These are phyloP conservation scores for Sequoiadendron giganteum DNA, from an alignment of 75 land plant species.

Conservation along the genomic window DNA sequence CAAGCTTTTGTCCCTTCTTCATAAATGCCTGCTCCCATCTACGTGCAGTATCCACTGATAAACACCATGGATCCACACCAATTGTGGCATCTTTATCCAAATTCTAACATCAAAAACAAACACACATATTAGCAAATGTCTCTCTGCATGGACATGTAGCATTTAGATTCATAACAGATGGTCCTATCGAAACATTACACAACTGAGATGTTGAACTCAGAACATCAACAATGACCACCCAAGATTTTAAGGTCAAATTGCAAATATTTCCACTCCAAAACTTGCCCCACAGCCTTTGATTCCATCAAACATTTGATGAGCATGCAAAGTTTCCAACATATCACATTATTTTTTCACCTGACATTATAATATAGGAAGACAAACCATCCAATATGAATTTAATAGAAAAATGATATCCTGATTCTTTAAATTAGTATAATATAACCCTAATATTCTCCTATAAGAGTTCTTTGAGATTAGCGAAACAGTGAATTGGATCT, in stretches of 20 bases:
- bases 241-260: neutral
- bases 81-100: conserved; percentile 60
- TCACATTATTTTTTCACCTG: neutral
- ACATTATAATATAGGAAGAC: neutral
- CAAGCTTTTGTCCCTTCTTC: conserved; percentile 61
- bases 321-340: neutral
- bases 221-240: neutral
- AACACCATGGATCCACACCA: conserved; percentile 90
- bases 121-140: neutral
- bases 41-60: conserved; percentile 85
- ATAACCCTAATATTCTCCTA: neutral
- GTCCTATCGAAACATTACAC: neutral
- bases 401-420: neutral
- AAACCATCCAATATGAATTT: neutral
- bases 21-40: conserved; percentile 76
- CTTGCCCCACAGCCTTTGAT: neutral
- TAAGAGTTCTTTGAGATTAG: neutral
- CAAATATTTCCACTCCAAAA: neutral
- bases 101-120: conserved; percentile 49
- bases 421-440: neutral
- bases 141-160: neutral
- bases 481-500: conserved; percentile 15
- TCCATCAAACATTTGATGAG: neutral
- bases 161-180: neutral
- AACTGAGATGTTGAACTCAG: neutral